phyloP scores from a whole-genome alignment of 2,329 filamentous ascomycete species.

The Trichothecium sympodiale region DNA sequence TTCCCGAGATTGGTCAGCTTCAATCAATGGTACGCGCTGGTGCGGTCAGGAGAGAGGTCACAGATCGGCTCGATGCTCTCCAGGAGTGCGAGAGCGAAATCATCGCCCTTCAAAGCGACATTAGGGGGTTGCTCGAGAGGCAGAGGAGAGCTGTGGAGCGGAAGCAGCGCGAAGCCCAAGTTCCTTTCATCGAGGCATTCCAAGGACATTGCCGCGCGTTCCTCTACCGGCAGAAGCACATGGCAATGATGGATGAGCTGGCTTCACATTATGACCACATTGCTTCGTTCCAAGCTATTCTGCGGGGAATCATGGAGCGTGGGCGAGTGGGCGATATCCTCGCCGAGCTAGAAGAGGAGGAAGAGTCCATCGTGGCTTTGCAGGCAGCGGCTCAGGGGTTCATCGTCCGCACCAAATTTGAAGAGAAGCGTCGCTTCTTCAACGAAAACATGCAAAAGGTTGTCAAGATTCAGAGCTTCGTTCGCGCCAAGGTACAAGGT shows the following conservation, averaged over 20 bases:
- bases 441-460: constrained; percentile 98
- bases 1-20: constrained; percentile 30
- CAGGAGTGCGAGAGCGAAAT: constrained; percentile 32
- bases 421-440: constrained; percentile 80
- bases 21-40: constrained; percentile 43
- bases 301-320: constrained; percentile 70
- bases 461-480: constrained; percentile 95
- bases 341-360: constrained; percentile 68
- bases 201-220: constrained; percentile 60
- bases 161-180: constrained; percentile 46
- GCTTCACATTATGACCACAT: constrained; percentile 57
- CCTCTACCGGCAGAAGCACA: constrained; percentile 48
- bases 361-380: constrained; percentile 63
- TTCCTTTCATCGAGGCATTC: constrained; percentile 44
- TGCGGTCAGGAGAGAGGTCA: constrained; percentile 39
- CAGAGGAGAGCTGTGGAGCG: constrained; percentile 35
- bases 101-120: constrained; percentile 43
- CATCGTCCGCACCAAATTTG: constrained; percentile 63
- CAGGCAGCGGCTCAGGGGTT: constrained; percentile 66
- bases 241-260: constrained; percentile 57
- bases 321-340: constrained; percentile 63
- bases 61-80: constrained; percentile 35
- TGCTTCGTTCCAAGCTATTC: constrained; percentile 60
- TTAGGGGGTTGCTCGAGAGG: constrained; percentile 52
- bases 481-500: constrained; percentile 87